phyloP scores from a whole-genome alignment of 1,284 basidiomycete genomes.

The Clitocybe nebularis region DNA sequence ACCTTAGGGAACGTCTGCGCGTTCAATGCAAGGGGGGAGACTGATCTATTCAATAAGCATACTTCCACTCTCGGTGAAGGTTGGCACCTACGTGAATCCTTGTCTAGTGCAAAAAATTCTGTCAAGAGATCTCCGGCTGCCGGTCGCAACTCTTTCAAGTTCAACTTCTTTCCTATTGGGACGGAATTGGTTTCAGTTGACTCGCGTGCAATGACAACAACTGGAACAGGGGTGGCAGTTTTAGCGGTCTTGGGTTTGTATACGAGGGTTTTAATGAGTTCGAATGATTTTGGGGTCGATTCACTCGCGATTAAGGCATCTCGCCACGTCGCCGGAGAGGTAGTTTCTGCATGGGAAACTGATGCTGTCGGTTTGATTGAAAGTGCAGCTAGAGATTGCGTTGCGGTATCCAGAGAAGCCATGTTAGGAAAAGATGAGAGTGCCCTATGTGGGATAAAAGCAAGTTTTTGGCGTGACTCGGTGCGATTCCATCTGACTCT shows the following conservation, averaged over 20 bases:
- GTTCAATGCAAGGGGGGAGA: conserved; percentile 77
- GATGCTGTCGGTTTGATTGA: conserved; percentile 50
- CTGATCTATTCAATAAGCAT: conserved; percentile 34
- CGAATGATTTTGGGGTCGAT: conserved; percentile 54
- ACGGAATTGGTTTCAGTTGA: conserved; percentile 76
- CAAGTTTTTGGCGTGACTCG: conserved; percentile 25
- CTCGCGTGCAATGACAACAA: conserved; percentile 85
- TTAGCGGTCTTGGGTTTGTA: conserved; percentile 94
- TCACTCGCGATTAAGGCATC: conserved; percentile 50
- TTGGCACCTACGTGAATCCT: conserved; percentile 73
- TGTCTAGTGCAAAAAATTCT: conserved; percentile 82
- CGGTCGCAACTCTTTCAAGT: conserved; percentile 85
- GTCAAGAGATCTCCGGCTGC: conserved; percentile 86
- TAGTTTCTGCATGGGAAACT: conserved; percentile 51
- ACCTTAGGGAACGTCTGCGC: conserved; percentile 73
- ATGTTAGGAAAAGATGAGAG: conserved; percentile 23
- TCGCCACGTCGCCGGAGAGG: conserved; percentile 67
- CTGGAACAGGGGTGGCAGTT: conserved; percentile 77
- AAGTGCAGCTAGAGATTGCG: conserved; percentile 42
- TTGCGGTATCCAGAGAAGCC: conserved; percentile 33
- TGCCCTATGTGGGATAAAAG: conserved; percentile 13
- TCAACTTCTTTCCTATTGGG: conserved; percentile 78
- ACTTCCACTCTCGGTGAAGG: not conserved
- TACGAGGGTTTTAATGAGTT: conserved; percentile 79
- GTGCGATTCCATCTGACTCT: conserved; percentile 31